Evolutionary conservation across 1,284 basidiomycete genomes (phyloP), one percentile per base, ranked within the genome.

Genomic region (Cryptococcus maquisensis): DNA sequence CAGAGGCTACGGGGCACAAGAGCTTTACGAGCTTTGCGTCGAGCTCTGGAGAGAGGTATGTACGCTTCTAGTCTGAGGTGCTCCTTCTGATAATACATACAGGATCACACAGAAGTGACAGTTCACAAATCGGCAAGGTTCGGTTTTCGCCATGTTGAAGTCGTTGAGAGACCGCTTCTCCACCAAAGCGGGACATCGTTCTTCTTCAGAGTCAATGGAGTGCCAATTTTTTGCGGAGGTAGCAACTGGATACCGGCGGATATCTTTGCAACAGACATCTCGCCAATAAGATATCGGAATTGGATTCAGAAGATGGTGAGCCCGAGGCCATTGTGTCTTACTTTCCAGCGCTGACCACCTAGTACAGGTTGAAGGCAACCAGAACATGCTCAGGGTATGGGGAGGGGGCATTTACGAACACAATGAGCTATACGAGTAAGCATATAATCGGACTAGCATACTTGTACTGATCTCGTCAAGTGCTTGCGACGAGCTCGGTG

Each of bases 231-330:
- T 71, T 87, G 86, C 65, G 92, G 89, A 59, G 90, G 86, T 81
- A 88, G 87, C 2, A 95, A 94, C 72, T 95, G 91, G 91, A 94
- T 95, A 64, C 91, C 91, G 3, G 87, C 86, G 0, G 90, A 94
- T 71, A 88, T 84, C 4, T 90, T 94, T 75, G 75, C 93, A 41
- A 91, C 91, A 1, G 86, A 82, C 84, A 77, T 83, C 61, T 77
- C 77, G 1, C 68, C 75, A 0, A 77, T 81, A 37, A 63, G 78
- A 3, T 81, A 81, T 53, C 62, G 72, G 2, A 61, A 61, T 15
- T 80, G 78, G 78, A 66, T 81, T 3, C 66, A 79, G 51, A 68
- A 81, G 12, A 63, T 80, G 47, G 74, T 67, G 20, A 48, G 63
- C 62, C 24, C 15, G 10, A 32, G 6, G 10, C n/a, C n/a, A n/a